phyloP scores from a whole-genome alignment of 768 basidiomycete species.

The Strobilomyces echinocephalus region DNA sequence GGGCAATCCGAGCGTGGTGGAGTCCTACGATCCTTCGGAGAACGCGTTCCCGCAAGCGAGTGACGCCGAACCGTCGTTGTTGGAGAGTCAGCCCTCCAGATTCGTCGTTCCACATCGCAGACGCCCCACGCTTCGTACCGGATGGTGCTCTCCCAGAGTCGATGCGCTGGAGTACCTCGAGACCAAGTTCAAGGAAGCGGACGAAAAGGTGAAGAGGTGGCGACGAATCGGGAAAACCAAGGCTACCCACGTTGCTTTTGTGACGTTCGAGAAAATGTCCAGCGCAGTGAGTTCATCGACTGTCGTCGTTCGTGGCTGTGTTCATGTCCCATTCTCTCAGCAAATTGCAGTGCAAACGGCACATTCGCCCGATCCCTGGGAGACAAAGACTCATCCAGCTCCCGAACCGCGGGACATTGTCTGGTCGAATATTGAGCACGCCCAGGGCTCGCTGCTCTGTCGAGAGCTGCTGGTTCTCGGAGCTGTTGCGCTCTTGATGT shows the following conservation, averaged over 20 bases:
- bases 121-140: conserved; percentile 71
- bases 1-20: conserved; percentile 87
- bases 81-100: conserved; percentile 50
- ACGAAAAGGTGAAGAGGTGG: conserved; percentile 76
- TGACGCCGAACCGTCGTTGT: conserved; percentile 47
- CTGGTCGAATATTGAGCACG: conserved; percentile 84
- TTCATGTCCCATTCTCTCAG: conserved; percentile 29
- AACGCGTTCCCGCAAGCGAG: conserved; percentile 43
- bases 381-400: conserved; percentile 67
- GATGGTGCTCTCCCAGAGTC: conserved; percentile 71
- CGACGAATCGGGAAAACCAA: conserved; percentile 70
- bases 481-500: conserved; percentile 68
- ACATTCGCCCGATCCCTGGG: conserved; percentile 63
- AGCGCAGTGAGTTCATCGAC: conserved; percentile 59
- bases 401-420: conserved; percentile 96
- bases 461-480: conserved; percentile 70
- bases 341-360: conserved; percentile 89
- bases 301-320: not conserved
- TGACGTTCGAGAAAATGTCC: conserved; percentile 95
- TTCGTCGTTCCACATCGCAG: conserved; percentile 71
- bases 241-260: conserved; percentile 83
- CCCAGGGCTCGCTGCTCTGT: conserved; percentile 50
- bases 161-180: conserved; percentile 91
- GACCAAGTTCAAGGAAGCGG: conserved; percentile 69
- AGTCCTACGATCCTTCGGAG: conserved; percentile 71